Evolutionary conservation across 2,329 filamentous ascomycete genomes (phyloP).

Genomic region (Chrysoporthe puriensis): DNA sequence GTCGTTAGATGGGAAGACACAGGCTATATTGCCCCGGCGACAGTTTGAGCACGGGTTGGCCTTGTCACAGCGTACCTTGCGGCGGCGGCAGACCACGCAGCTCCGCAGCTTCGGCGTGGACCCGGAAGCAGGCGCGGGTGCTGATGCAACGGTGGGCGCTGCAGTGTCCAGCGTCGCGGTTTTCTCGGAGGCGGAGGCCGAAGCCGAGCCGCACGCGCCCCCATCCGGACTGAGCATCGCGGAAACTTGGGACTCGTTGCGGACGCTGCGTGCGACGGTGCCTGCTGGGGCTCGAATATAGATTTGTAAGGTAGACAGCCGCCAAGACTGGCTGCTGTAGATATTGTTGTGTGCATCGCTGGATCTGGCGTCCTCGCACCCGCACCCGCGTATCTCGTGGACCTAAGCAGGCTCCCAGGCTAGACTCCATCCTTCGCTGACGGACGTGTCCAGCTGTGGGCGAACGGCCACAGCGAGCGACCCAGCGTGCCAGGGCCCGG

Average conservation of each 20-base stretch:
- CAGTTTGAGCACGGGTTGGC: conserved; percentile 60
- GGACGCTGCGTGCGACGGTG: neutral
- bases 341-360: neutral
- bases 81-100: conserved; percentile 54
- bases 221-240: conserved; percentile 5
- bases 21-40: conserved; percentile 55
- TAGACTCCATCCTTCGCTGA: neutral
- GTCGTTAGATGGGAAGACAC: conserved; percentile 53
- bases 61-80: conserved; percentile 64
- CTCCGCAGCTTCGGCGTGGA: conserved; percentile 45
- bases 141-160: neutral
- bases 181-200: conserved; percentile 31
- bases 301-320: neutral
- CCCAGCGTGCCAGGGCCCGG: neutral
- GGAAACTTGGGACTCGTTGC: neutral
- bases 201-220: conserved; percentile 16
- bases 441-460: too few species aligned
- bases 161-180: conserved; percentile 26
- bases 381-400: too few species aligned
- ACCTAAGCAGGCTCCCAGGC: neutral
- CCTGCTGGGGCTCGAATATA: neutral
- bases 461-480: too few species aligned
- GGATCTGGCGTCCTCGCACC: neutral
- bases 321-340: neutral
- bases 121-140: conserved; percentile 9